Base-by-base conservation (phyloP, 169 alveolate genomes). In the Toxoplasma gondii region DNA sequence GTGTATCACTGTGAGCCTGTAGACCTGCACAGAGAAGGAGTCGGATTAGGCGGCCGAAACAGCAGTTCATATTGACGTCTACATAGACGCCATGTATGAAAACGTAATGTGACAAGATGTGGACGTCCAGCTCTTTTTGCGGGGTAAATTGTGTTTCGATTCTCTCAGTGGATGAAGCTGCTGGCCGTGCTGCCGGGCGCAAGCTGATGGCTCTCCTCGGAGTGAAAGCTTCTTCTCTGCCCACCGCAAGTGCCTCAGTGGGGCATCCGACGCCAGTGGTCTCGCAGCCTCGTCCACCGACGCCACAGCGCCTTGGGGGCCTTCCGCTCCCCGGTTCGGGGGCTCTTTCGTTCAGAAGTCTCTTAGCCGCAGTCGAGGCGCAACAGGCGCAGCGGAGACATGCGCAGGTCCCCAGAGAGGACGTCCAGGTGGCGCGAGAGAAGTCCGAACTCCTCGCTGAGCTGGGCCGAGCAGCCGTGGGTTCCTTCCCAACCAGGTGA, bases 171-270 rank as follows among this genome's bases (percentile, higher is more conserved):
- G 91, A 86, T 39, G 91, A 58, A 53, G 91, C 36, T 5, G 45
- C 49, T n/a, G 91, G 91, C 53, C 91, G 91, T 80, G 80, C 49
- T 29, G 91, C 91, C 10, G 91, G 91, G 27, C 38, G 91, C 27
- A 67, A 49, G 45, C 91, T 86, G 29, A 67, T 86, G 44, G 49
- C 91, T 27, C 91, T 86, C 16, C 49, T 86, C 27, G 91, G 91
- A 4, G 91, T 86, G 36, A 67, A 19, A 67, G 67, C n/a, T 4
- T 7, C 74, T 27, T 64, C 74, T 31, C 74, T 16, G n/a, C 34
- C 74, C 29, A 1, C 74, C 7, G n/a, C 74, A 19, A n/a, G n/a
- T n/a, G 31, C 74, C 29, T 64, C 74, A 16, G 31, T 27, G 58
- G 58, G 12, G 12, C 22, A 4, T 49, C 58, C 58, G 58, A 49